Evolutionary conservation across 495 filamentous ascomycete species (phyloP), one percentile per base, ranked within the genome.

Genomic region (Tuber brumale): DNA sequence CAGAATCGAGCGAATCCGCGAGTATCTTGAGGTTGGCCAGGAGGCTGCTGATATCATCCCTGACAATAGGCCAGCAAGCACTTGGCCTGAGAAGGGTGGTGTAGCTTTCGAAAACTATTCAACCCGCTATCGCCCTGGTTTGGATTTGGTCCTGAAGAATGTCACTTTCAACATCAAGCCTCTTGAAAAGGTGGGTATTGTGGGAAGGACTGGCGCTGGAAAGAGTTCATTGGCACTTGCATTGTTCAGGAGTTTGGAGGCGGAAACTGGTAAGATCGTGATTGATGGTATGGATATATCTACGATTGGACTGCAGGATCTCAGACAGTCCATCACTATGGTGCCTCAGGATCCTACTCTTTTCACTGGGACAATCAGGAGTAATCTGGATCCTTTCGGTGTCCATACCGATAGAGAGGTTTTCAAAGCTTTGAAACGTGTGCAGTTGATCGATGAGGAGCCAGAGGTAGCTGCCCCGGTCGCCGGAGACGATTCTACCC

Each of bases 261-360:
- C 96, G 8, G 94, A 97, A 80, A 88, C 89, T 70, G 96, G 96
- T 75, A 92, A 91, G 82, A 97, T 99, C 75, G 76, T 94, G 12
- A 93, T 99, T 73, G 96, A 99, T 79, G 92, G 89, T 71, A 86
- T 99, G 39, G 93, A 98, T 82, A 94, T 97, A 81, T 90, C 93
- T 69, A 85, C 86, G 71, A 97, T 98, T 79, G 96, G 96, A 10
- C 88, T 98, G 41, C 92, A 91, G 72, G 95, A 98, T 85, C 88
- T 99, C 76, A 90, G 96, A 69, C 92, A 97, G 85, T 89, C 92
- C 12, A 96, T 99, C 82, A 97, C 96, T 3, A 98, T 99, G 82
- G 96, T 99, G 37, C 96, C 96, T 42, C 96, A 99, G 86, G 96
- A 99, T 81, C 96, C 96, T 5, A 99, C 96, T 0, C 88, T 99